phyloP scores from a whole-genome alignment of 2,329 filamentous ascomycete genomes.

The Gyromitra esculenta region DNA sequence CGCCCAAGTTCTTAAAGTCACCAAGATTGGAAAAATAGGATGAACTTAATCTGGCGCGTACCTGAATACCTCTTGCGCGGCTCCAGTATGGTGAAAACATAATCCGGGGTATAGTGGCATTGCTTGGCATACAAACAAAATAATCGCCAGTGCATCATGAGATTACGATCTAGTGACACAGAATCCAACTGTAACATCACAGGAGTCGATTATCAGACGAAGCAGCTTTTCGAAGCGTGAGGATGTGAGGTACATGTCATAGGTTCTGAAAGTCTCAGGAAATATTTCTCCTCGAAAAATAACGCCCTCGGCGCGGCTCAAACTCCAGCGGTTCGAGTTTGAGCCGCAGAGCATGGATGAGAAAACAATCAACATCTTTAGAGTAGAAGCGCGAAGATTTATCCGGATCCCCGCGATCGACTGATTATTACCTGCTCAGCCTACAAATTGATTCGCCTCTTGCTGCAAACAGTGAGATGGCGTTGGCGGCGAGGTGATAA shows the following conservation, averaged over 20 bases:
- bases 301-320: slow-evolving; percentile 8
- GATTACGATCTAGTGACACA: slow-evolving; percentile 36
- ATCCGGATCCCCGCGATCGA: slow-evolving; percentile 39
- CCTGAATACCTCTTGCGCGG: slow-evolving; percentile 21
- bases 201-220: slow-evolving; percentile 11
- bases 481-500: slow-evolving; percentile 13
- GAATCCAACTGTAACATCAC: slow-evolving; percentile 42
- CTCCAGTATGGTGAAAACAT: slow-evolving; percentile 35
- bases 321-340: not conserved
- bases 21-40: slow-evolving; percentile 3
- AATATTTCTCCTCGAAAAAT: not conserved
- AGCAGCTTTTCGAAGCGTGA: not conserved
- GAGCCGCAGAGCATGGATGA: not conserved
- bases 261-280: slow-evolving; percentile 5
- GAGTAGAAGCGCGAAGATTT: slow-evolving; percentile 29
- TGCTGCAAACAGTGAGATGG: slow-evolving; percentile 26
- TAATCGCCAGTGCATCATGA: slow-evolving; percentile 17
- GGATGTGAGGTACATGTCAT: slow-evolving; percentile 5
- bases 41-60: slow-evolving; percentile 21
- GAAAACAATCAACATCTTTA: slow-evolving; percentile 3
- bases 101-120: slow-evolving; percentile 33
- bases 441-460: slow-evolving; percentile 21
- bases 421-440: slow-evolving; percentile 28
- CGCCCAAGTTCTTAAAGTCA: not conserved
- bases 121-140: slow-evolving; percentile 42